Evolutionary conservation across 2,329 filamentous ascomycete species (phyloP), one percentile per base, ranked within the genome.

Genomic region (Monosporascus sp.): DNA sequence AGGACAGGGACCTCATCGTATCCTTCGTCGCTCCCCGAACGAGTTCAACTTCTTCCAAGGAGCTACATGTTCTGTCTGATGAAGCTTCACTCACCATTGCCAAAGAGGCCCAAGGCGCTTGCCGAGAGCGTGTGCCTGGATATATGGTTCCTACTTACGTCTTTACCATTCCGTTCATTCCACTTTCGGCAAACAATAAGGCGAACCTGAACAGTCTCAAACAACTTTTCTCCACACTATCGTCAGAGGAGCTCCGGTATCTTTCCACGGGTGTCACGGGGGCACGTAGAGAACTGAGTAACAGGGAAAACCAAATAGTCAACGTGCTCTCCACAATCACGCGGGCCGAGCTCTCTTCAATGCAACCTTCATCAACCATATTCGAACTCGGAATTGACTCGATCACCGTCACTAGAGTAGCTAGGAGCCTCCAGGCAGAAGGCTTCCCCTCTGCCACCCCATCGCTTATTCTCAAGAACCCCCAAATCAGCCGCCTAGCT

Each of bases 101-200:
- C 7, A 67, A 64, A 0, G 67, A 67, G 3, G 80, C 85, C 6
- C 78, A 78, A 58, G 73, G 79, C 24, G 80, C 83, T n/a, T 96
- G 91, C 60, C 80, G 81, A 37, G 74, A 80, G 2, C 82, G 77
- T 22, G 78, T 97, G 3, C 89, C 92, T 0, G 81, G 79, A 0
- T 97, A 97, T 67, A 97, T 97, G 92, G 82, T 97, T 2, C 93
- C 92, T 1, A 92, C 90, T 0, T 89, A 94, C 63, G 84, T 95
- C 54, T 74, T 96, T 24, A 81, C 80, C 3, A 72, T 96, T 7
- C 79, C 84, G 0, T 78, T 74, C 7, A 84, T 97, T 51, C 92
- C 92, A 0, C 75, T 97, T 0, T 95, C 90, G 1, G 75, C 88
- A 7, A 97, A 96, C 68, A 96, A 96, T 70, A 97, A 97, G 66